Percentiles rank a stretch among this genome's conserved stretches.
Evolutionary conservation across 2,329 filamentous ascomycete species (phyloP).

Genomic region (Diaporthe sp.): DNA sequence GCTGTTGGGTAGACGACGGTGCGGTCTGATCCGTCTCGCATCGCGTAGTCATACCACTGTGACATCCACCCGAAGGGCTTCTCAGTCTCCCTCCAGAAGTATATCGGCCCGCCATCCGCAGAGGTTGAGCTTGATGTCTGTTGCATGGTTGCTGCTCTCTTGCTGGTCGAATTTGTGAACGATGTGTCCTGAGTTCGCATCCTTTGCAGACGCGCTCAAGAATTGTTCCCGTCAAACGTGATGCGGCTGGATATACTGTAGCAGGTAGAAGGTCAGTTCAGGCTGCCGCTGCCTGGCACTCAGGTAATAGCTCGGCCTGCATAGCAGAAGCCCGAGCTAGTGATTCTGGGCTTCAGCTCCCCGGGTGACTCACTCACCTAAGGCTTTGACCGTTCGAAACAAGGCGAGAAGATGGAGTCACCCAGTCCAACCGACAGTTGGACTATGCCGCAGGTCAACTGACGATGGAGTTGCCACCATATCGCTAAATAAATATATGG

Average conservation of each 20-base stretch:
- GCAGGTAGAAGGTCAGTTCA: background rate
- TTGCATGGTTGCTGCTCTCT: background rate
- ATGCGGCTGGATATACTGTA: background rate
- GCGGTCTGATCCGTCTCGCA: slow-evolving; percentile 54
- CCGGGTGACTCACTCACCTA: slow-evolving; percentile 20
- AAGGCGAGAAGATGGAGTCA: background rate
- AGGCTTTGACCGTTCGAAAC: background rate
- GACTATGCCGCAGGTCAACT: background rate
- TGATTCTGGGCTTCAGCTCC: background rate
- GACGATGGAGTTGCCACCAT: background rate
- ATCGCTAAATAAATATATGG: no score
- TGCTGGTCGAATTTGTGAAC: background rate
- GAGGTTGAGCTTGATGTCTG: background rate
- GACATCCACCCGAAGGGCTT: slow-evolving; percentile 67
- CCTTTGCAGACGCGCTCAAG: background rate
- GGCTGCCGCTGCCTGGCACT: background rate
- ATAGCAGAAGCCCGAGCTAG: background rate
- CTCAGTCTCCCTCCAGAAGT: slow-evolving; percentile 63
- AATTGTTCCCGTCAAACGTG: background rate
- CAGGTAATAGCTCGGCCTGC: background rate
- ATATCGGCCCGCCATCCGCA: slow-evolving; percentile 46
- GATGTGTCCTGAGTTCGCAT: background rate
- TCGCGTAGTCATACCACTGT: slow-evolving; percentile 71
- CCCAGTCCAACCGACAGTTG: background rate
- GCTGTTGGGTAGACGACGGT: slow-evolving; percentile 60